phyloP scores from a whole-genome alignment of 1,284 basidiomycete species.

The Earliella scabrosa region DNA sequence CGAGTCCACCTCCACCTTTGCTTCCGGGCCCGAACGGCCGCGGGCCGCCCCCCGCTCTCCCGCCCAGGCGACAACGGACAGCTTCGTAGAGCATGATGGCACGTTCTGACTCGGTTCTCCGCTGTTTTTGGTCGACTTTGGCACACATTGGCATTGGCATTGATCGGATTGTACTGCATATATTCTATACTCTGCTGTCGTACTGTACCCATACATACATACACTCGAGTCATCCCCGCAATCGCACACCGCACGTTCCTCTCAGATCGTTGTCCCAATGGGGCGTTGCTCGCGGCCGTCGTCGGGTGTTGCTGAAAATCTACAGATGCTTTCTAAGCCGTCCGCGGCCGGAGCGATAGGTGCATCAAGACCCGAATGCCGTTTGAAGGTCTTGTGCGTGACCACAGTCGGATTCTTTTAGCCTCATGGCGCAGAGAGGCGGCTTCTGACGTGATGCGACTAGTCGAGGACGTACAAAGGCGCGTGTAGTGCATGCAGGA shows the following conservation, averaged over 20 bases:
- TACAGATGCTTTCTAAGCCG: not conserved
- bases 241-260: conserved; percentile 1
- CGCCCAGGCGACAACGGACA: conserved; percentile 27
- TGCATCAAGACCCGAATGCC: conserved; percentile 1
- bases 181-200: conserved; percentile 13
- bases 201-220: conserved; percentile 19
- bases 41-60: conserved; percentile 28
- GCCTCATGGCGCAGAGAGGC: conserved; percentile 12
- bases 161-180: conserved; percentile 21
- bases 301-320: too few relatives aligned
- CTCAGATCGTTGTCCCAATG: too few relatives aligned
- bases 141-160: not conserved
- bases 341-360: not conserved
- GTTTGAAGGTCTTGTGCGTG: not conserved
- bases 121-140: too few relatives aligned
- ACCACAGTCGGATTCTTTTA: conserved; percentile 7
- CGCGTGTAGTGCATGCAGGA: not conserved
- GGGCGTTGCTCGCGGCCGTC: too few relatives aligned
- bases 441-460: conserved; percentile 17
- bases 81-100: conserved; percentile 7
- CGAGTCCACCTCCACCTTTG: conserved; percentile 9
- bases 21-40: conserved; percentile 11
- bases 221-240: conserved; percentile 4
- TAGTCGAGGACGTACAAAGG: conserved; percentile 12
- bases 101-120: too few relatives aligned